Conservation (phyloP, 257 asterid genomes). For the Eucommia ulmoides region DNA sequence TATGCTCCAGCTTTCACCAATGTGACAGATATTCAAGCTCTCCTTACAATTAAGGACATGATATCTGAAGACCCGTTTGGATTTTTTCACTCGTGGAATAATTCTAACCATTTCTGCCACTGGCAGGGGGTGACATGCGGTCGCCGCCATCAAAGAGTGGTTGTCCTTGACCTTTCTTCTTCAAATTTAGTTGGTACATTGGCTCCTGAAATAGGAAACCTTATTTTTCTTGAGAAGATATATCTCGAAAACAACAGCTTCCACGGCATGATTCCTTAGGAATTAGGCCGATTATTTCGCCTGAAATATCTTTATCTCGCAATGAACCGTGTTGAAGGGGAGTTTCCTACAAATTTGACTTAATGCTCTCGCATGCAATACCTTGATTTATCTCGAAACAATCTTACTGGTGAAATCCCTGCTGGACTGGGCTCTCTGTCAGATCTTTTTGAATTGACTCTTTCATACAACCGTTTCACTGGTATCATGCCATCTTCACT, state of each 20-base stretch:
- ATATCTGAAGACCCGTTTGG: slow-evolving; percentile 6
- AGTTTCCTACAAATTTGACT: slow-evolving; percentile 1
- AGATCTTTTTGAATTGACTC: not conserved
- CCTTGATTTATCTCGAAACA: not conserved
- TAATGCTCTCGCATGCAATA: not conserved
- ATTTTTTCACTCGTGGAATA: slow-evolving; percentile 5
- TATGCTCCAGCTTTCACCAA: too few species aligned
- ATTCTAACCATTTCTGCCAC: slow-evolving; percentile 5
- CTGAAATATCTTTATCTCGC: not conserved
- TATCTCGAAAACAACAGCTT: slow-evolving; percentile 2
- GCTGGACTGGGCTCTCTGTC: not conserved
- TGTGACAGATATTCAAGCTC: slow-evolving; percentile 5
- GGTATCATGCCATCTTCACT: slow-evolving; percentile 2
- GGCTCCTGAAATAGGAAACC: slow-evolving; percentile 1
- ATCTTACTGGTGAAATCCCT: not conserved
- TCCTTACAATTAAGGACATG: slow-evolving; percentile 3
- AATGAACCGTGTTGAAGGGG: not conserved
- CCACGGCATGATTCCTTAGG: slow-evolving; percentile 1
- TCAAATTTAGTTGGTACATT: not conserved
- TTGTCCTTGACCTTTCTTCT: not conserved
- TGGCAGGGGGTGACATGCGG: slow-evolving; percentile 6
- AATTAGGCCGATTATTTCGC: not conserved
- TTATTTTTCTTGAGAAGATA: slow-evolving; percentile 2
- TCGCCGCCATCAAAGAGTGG: slow-evolving; percentile 1
- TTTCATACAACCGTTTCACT: not conserved